Evolutionary conservation across 805 yeast genomes (phyloP).

Genomic region (Ogataea trehalophila): DNA sequence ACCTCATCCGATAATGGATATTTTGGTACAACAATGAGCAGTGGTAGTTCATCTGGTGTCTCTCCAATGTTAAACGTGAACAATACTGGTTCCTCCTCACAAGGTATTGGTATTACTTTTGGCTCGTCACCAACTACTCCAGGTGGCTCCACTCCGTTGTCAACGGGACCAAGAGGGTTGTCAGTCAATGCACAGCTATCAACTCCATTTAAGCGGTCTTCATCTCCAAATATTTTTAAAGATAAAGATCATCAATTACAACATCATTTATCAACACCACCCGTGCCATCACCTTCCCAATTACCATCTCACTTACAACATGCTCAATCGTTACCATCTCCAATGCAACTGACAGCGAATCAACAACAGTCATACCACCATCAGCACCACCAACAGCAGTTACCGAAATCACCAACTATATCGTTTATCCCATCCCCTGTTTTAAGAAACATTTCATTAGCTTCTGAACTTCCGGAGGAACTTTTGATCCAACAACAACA

Average conservation of each 20-base stretch:
- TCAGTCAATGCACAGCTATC: slow-evolving; percentile 15
- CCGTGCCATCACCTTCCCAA: not conserved
- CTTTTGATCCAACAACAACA: slow-evolving; percentile 2
- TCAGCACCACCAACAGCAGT: not conserved
- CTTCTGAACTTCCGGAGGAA: slow-evolving; percentile 30
- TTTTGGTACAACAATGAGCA: not conserved
- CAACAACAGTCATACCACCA: not conserved
- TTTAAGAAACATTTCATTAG: slow-evolving; percentile 30
- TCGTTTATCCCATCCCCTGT: slow-evolving; percentile 23
- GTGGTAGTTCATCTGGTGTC: slow-evolving; percentile 1
- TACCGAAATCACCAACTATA: slow-evolving; percentile 17
- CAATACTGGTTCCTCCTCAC: slow-evolving; percentile 10
- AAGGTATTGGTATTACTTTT: slow-evolving; percentile 9
- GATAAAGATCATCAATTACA: slow-evolving; percentile 8
- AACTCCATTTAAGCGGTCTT: slow-evolving; percentile 26
- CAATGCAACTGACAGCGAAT: not conserved
- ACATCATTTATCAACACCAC: not conserved
- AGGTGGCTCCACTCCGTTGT: slow-evolving; percentile 4
- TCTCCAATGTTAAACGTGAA: slow-evolving; percentile 1
- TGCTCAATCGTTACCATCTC: not conserved
- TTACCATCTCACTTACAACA: not conserved
- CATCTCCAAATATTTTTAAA: slow-evolving; percentile 28
- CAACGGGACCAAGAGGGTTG: slow-evolving; percentile 16
- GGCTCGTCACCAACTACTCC: slow-evolving; percentile 26
- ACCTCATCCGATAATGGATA: slow-evolving; percentile 40